Percentiles rank a stretch among this genome's conserved stretches.
Conservation (phyloP, 768 basidiomycete genomes). For the Russula earlei region DNA sequence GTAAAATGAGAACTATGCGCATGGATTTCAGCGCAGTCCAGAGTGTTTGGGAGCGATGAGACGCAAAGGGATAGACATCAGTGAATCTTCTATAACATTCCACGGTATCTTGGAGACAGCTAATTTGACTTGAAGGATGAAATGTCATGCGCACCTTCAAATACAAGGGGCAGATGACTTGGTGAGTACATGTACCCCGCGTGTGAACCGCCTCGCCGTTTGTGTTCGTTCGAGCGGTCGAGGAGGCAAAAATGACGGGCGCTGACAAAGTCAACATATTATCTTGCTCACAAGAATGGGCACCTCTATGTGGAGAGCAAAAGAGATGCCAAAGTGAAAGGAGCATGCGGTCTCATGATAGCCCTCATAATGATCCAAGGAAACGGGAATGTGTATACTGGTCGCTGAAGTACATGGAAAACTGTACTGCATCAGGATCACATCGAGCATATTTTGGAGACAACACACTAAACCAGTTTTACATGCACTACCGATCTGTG, state of each 20-base stretch:
- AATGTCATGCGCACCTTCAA: slow-evolving; percentile 2
- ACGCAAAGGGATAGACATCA: not conserved
- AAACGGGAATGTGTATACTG: slow-evolving; percentile 19
- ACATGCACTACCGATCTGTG: slow-evolving; percentile 22
- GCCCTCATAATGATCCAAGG: not conserved
- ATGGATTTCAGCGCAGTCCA: slow-evolving; percentile 70
- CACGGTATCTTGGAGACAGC: not conserved
- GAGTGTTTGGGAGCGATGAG: slow-evolving; percentile 85
- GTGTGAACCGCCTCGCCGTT: slow-evolving; percentile 41
- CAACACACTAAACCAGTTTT: slow-evolving; percentile 30
- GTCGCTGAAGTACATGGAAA: slow-evolving; percentile 33
- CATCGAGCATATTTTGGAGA: slow-evolving; percentile 15
- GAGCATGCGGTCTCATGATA: slow-evolving; percentile 33
- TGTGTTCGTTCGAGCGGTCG: slow-evolving; percentile 23
- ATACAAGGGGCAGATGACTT: not conserved
- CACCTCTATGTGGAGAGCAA: slow-evolving; percentile 53
- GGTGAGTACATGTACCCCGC: slow-evolving; percentile 33
- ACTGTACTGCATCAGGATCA: slow-evolving; percentile 19
- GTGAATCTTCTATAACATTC: not conserved
- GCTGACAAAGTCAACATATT: slow-evolving; percentile 8
- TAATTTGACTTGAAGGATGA: not conserved
- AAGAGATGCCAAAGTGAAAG: slow-evolving; percentile 82
- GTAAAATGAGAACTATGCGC: slow-evolving; percentile 92
- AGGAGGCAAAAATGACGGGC: slow-evolving; percentile 34
- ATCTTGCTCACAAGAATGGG: slow-evolving; percentile 84